These are phyloP conservation scores for Aspergillus ellipticus DNA, from an alignment of 495 filamentous ascomycete species.

Conservation along the genomic window DNA sequence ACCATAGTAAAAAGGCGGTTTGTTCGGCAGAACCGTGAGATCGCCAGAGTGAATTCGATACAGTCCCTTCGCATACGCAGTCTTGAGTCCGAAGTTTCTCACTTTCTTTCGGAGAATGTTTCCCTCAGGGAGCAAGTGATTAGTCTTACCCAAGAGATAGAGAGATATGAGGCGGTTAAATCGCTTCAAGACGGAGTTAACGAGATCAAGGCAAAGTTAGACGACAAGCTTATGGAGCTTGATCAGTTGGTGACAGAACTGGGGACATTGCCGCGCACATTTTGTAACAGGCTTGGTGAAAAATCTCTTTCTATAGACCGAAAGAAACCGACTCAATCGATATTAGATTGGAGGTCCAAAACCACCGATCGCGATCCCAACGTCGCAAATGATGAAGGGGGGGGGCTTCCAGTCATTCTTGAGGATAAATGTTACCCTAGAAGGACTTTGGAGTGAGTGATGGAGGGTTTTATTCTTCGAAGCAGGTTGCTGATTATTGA, in stretches of 20 bases:
- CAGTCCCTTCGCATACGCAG: conserved; percentile 86
- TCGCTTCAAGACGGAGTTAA: conserved; percentile 51
- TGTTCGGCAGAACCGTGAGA: conserved; percentile 89
- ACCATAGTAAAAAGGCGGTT: conserved; percentile 76
- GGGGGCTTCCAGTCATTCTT: conserved; percentile 72
- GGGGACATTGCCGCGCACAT: conserved; percentile 45
- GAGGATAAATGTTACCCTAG: conserved; percentile 79
- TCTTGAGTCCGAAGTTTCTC: conserved; percentile 79
- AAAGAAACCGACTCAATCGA: conserved; percentile 19
- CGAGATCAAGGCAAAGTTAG: conserved; percentile 64
- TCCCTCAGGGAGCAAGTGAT: conserved; percentile 75
- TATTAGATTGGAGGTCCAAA: conserved; percentile 13
- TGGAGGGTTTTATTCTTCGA: neutral
- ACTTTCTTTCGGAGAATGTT: conserved; percentile 83
- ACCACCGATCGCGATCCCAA: conserved; percentile 11
- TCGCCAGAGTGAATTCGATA: conserved; percentile 83
- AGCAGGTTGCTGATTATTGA: conserved; percentile 14
- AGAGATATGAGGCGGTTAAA: conserved; percentile 45
- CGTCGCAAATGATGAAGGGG: conserved; percentile 42
- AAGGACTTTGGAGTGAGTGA: conserved; percentile 66
- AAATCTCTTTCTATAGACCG: conserved; percentile 9
- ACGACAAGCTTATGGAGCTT: conserved; percentile 65
- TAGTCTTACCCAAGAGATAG: conserved; percentile 64
- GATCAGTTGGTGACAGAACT: conserved; percentile 60
- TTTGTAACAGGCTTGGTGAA: conserved; percentile 18